Percentiles rank a stretch among this genome's conserved stretches.
Conservation (phyloP, 2,329 filamentous ascomycete genomes). For the Phaeosphaeria sp. region DNA sequence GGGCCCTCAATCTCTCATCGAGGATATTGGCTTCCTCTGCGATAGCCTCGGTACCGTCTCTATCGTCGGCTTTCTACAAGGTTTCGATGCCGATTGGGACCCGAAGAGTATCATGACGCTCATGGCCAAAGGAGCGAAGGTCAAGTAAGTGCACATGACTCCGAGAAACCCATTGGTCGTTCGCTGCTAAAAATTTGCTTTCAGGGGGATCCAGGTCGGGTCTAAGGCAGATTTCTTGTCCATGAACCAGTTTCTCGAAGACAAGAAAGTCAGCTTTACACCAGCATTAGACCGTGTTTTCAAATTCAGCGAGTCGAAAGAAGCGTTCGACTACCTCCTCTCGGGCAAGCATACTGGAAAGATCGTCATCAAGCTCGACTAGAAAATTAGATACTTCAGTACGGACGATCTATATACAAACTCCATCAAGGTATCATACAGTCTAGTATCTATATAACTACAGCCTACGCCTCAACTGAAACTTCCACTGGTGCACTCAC, state of each 20-base stretch:
- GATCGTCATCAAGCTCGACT: slow-evolving; percentile 1
- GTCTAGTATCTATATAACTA: neutral
- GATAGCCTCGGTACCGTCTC: neutral
- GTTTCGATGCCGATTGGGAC: slow-evolving; percentile 52
- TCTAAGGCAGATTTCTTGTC: slow-evolving; percentile 58
- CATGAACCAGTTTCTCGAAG: slow-evolving; percentile 40
- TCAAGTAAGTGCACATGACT: slow-evolving; percentile 15
- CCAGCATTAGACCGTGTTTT: slow-evolving; percentile 42
- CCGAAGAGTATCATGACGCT: slow-evolving; percentile 54
- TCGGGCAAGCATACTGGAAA: slow-evolving; percentile 43
- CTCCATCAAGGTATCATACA: neutral
- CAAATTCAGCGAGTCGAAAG: slow-evolving; percentile 39
- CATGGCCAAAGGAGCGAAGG: slow-evolving; percentile 50
- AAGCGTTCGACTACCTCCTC: slow-evolving; percentile 42
- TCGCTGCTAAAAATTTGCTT: neutral
- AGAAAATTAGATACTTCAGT: neutral
- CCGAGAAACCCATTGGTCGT: neutral
- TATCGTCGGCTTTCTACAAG: slow-evolving; percentile 45
- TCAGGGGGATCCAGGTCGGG: slow-evolving; percentile 63
- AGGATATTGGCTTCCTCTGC: neutral
- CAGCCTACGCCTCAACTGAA: neutral
- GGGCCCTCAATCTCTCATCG: slow-evolving; percentile 34
- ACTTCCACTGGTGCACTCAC: slow-evolving; percentile 2
- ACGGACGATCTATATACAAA: neutral
- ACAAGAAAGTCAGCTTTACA: slow-evolving; percentile 28